These are phyloP conservation scores for Lanmaoa pseudosensibilis DNA, from an alignment of 768 basidiomycete genomes.

Conservation along the genomic window DNA sequence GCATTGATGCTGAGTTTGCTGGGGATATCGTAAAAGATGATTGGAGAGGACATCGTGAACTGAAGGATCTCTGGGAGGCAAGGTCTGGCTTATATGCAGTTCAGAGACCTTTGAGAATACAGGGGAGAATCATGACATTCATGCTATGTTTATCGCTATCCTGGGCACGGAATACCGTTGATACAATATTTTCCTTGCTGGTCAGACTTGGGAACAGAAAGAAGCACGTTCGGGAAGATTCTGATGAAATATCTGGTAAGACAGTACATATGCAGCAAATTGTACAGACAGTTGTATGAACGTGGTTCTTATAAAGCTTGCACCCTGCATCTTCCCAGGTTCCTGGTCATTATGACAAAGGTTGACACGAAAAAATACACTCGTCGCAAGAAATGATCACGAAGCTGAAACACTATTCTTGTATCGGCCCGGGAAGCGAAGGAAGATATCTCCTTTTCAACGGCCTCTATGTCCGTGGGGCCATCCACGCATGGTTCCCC, in stretches of 20 bases:
- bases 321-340: conserved; percentile 11
- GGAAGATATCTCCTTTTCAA: conserved; percentile 8
- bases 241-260: neutral
- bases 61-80: neutral
- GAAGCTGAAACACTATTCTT: conserved; percentile 6
- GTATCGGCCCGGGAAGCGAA: neutral
- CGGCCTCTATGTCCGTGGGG: conserved; percentile 14
- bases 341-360: conserved; percentile 18
- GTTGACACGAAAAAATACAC: conserved; percentile 5
- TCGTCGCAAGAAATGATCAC: neutral
- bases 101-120: neutral
- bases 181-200: neutral
- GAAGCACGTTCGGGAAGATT: neutral
- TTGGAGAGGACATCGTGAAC: conserved; percentile 26
- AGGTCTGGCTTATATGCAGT: conserved; percentile 7
- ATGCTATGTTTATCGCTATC: conserved; percentile 6
- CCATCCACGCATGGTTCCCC: conserved; percentile 40
- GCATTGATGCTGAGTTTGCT: conserved; percentile 28
- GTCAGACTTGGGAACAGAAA: neutral
- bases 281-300: neutral
- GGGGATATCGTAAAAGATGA: conserved; percentile 49
- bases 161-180: neutral
- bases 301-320: neutral
- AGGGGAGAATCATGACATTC: neutral
- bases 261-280: neutral